These are phyloP conservation scores for Ustilago curta DNA, from an alignment of 1,284 basidiomycete species.

Conservation along the genomic window DNA sequence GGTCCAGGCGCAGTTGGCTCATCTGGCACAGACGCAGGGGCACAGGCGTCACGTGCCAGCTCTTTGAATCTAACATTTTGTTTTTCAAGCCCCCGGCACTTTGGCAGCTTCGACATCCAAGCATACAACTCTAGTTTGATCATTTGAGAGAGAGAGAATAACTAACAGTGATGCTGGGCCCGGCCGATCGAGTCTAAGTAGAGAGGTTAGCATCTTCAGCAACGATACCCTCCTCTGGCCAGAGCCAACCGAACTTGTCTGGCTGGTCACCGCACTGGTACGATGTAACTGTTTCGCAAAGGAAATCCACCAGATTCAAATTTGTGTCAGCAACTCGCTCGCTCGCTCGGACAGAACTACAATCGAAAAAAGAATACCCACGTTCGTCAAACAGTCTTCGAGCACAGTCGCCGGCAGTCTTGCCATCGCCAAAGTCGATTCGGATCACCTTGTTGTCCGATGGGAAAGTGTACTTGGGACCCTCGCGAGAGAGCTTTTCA, in stretches of 20 bases:
- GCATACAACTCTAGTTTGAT: background rate
- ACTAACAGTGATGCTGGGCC: too few relatives aligned
- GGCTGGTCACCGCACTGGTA: conserved; percentile 60
- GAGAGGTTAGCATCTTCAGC: conserved; percentile 50
- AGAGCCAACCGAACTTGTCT: conserved; percentile 66
- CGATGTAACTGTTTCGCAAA: conserved; percentile 23
- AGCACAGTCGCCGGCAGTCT: conserved; percentile 63
- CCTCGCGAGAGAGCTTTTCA: conserved; percentile 40
- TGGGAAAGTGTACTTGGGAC: conserved; percentile 49
- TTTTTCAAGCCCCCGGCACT: too few relatives aligned
- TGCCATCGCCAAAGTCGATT: conserved; percentile 68
- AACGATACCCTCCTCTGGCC: conserved; percentile 67
- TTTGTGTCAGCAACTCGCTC: too few relatives aligned
- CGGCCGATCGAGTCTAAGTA: background rate
- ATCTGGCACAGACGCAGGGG: conserved; percentile 11
- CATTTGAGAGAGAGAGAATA: background rate
- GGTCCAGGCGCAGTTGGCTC: conserved; percentile 15
- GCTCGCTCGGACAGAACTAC: too few relatives aligned
- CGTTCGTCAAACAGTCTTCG: conserved; percentile 46
- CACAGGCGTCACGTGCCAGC: conserved; percentile 2
- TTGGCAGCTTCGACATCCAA: too few relatives aligned
- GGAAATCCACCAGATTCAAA: too few relatives aligned
- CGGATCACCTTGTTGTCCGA: conserved; percentile 56
- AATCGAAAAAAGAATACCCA: too few relatives aligned
- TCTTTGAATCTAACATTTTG: background rate